Evolutionary conservation across 2,329 filamentous ascomycete species (phyloP).

Genomic region (Akanthomyces muscarius): DNA sequence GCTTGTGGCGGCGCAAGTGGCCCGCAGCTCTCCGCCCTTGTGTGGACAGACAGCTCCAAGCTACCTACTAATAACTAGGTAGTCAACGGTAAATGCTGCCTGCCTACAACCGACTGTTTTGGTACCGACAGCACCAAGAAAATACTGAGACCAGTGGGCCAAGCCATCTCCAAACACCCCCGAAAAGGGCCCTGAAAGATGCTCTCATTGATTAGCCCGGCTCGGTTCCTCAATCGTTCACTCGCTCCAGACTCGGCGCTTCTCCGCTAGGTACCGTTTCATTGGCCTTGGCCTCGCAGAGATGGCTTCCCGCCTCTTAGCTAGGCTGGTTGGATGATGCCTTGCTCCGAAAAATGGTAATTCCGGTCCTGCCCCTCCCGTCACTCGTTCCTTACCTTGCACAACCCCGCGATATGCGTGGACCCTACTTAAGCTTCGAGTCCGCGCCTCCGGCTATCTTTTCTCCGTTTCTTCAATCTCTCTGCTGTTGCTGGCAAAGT

Average conservation of each 20-base stretch:
- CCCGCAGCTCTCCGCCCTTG: neutral
- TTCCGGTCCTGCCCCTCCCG: neutral
- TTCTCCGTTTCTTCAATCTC: neutral
- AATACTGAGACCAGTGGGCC: neutral
- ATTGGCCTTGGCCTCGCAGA: neutral
- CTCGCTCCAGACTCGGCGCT: neutral
- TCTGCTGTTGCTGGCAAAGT: neutral
- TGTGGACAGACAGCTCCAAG: neutral
- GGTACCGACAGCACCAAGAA: no score
- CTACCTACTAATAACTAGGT: no score
- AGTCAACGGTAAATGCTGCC: no score
- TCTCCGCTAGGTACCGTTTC: neutral
- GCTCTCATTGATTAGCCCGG: neutral
- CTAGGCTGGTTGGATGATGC: neutral
- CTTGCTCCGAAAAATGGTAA: neutral
- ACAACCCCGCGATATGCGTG: conserved; percentile 2
- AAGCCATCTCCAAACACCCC: neutral
- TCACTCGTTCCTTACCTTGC: neutral
- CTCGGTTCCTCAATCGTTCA: neutral
- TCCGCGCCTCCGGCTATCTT: neutral
- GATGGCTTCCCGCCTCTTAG: neutral
- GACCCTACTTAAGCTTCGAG: conserved; percentile 13
- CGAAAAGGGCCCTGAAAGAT: neutral
- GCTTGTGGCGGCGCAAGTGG: neutral
- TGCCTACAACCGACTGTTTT: no score